Base-by-base conservation (phyloP, 2,329 filamentous ascomycete genomes). In the Dactylellina parvicollis region DNA sequence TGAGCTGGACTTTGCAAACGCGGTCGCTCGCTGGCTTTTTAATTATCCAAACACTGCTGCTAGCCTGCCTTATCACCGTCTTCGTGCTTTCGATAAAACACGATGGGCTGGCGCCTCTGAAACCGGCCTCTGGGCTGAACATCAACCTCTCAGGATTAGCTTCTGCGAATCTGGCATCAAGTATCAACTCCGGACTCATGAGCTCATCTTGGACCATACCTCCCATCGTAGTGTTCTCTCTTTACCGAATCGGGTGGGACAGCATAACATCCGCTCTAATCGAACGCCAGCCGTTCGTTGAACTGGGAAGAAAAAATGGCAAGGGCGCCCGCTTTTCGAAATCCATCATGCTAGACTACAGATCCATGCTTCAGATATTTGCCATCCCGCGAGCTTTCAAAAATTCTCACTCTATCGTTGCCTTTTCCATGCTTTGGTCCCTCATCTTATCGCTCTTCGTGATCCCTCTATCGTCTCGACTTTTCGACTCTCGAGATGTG, bases 281-380 rank as follows among this genome's bases (percentile, higher is more conserved):
- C 4, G 52, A 44, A 44, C 52, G 36, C 7, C 52, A 57, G n/a
- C 52, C 52, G n/a, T 57, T 57, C 20, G 52, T 57, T 30, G 52
- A 57, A 44, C 16, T 57, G 22, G 34, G 18, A n/a, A 57, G 28
- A 18, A 57, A 57, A 4, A 57, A 44, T 28, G 24, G 36, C 18
- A 26, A 44, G 18, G 52, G 52, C 16, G 52, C 52, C 14, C 42
- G 52, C 14, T 28, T 57, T 16, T 57, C 52, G 36, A 57, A 30
- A 30, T 57, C 52, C 18, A 44, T 57, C 16, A 44, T 57, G 52
- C 24, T 57, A 22, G 52, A 57, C 24, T 57, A 57, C 16, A 24
- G 52, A 44, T 57, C 52, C 3, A 57, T 57, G 52, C 20, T 57
- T 18, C 52, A 57, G 26, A 57, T 57, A 10, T 28, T 57, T 28